phyloP scores from a whole-genome alignment of 2,329 filamentous ascomycete genomes.

The Aureobasidium uvarum region DNA sequence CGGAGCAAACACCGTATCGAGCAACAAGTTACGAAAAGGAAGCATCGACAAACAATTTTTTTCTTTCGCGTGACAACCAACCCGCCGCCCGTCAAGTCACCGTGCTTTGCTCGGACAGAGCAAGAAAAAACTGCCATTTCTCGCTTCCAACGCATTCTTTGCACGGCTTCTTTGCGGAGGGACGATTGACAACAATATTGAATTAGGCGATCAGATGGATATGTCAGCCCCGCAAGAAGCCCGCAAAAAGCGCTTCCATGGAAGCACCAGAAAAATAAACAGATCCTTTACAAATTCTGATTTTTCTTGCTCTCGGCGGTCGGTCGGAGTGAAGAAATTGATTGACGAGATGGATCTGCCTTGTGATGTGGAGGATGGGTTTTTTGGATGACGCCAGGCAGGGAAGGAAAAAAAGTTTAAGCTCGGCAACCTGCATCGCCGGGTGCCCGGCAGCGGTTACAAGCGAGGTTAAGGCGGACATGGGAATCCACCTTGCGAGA shows the following conservation, averaged over 20 bases:
- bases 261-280: background rate
- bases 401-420: background rate
- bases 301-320: conserved; percentile 3
- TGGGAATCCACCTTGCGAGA: background rate
- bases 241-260: background rate
- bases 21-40: conserved; percentile 9
- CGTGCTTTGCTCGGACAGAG: background rate
- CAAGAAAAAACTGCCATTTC: background rate
- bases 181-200: background rate
- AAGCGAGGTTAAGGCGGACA: conserved; percentile 22
- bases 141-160: conserved; percentile 8
- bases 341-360: background rate
- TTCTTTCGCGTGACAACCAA: background rate
- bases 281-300: conserved; percentile 18
- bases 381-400: conserved; percentile 6
- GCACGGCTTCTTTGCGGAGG: conserved; percentile 8
- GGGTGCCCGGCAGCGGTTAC: conserved; percentile 10
- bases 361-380: conserved; percentile 11
- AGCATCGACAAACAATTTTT: background rate
- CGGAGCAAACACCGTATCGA: conserved; percentile 14
- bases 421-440: conserved; percentile 22
- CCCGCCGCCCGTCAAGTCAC: background rate
- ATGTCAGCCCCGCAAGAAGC: background rate
- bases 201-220: background rate
- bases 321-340: conserved; percentile 8